Evolutionary conservation across 2,329 filamentous ascomycete genomes (phyloP).

Genomic region (Penicillium sp.): DNA sequence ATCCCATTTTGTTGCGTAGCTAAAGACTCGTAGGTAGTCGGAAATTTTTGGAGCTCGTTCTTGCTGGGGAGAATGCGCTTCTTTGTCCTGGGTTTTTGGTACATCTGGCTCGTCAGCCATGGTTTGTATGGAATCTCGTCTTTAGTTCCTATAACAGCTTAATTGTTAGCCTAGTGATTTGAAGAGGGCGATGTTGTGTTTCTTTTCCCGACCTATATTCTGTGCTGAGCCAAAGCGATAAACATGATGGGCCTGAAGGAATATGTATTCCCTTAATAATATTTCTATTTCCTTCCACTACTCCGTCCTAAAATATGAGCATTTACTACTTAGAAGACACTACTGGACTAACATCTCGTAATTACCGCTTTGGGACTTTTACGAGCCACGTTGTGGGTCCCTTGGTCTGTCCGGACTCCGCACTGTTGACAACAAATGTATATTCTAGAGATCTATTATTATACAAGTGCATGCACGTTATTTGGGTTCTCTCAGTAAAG

Average conservation of each 20-base stretch:
- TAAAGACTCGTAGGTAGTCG: conserved; percentile 7
- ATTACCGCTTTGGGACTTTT: conserved; percentile 7
- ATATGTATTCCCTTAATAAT: not conserved
- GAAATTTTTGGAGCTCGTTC: not conserved
- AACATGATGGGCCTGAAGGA: not conserved
- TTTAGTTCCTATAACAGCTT: not conserved
- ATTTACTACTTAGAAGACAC: too few species aligned
- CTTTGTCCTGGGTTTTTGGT: not conserved
- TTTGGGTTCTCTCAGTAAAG: too few species aligned
- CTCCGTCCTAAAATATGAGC: not conserved
- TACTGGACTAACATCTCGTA: not conserved
- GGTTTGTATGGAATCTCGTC: not conserved
- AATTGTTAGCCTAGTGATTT: not conserved
- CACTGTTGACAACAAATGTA: too few species aligned
- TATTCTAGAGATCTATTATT: too few species aligned
- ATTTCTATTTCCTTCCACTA: not conserved
- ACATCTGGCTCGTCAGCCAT: not conserved
- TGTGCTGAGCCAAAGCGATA: too few species aligned
- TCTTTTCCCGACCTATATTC: too few species aligned
- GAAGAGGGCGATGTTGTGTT: not conserved
- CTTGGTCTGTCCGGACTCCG: too few species aligned
- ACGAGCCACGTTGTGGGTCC: not conserved
- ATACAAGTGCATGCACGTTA: too few species aligned
- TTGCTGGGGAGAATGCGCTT: not conserved
- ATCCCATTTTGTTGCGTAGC: conserved; percentile 4